A percentile compares a stretch with the other conserved stretches of the same genome.
phyloP scores from a whole-genome alignment of 208 protist genomes.

The Leishmania braziliensis region DNA sequence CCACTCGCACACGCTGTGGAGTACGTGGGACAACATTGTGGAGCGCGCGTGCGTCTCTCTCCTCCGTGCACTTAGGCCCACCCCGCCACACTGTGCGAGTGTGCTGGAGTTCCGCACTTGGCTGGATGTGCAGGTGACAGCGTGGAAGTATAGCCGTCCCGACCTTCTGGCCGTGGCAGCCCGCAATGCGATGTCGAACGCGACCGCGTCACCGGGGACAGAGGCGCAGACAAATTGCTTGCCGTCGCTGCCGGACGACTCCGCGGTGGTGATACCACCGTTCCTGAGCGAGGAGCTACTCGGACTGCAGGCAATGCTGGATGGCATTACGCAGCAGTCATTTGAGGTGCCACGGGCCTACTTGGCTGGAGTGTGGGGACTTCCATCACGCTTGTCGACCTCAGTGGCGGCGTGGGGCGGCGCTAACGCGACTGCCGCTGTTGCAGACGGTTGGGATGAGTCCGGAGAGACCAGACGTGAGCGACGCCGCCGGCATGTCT shows the following conservation, averaged over 20 bases:
- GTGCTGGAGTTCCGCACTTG: slow-evolving; percentile 82
- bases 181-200: neutral
- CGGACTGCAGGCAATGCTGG: slow-evolving; percentile 56
- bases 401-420: slow-evolving; percentile 7
- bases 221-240: slow-evolving; percentile 7
- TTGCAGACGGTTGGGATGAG: neutral
- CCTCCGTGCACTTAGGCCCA: slow-evolving; percentile 53
- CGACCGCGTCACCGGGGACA: neutral
- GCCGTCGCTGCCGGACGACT: slow-evolving; percentile 31
- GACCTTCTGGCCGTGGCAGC: slow-evolving; percentile 18
- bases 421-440: neutral
- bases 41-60: slow-evolving; percentile 72
- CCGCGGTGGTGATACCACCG: slow-evolving; percentile 55
- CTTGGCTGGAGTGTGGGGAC: slow-evolving; percentile 17
- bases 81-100: slow-evolving; percentile 51
- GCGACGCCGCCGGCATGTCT: neutral
- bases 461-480: neutral
- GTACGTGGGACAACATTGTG: slow-evolving; percentile 80
- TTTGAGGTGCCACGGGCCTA: slow-evolving; percentile 41
- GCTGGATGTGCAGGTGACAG: slow-evolving; percentile 67
- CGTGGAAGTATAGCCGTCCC: slow-evolving; percentile 69
- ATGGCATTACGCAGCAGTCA: slow-evolving; percentile 76
- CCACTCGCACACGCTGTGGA: slow-evolving; percentile 93
- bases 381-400: slow-evolving; percentile 2
- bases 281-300: slow-evolving; percentile 80